A percentile compares a stretch with the other conserved stretches of the same genome.
Conservation (phyloP, 768 basidiomycete genomes). For the Hirschioporus abietinus region DNA sequence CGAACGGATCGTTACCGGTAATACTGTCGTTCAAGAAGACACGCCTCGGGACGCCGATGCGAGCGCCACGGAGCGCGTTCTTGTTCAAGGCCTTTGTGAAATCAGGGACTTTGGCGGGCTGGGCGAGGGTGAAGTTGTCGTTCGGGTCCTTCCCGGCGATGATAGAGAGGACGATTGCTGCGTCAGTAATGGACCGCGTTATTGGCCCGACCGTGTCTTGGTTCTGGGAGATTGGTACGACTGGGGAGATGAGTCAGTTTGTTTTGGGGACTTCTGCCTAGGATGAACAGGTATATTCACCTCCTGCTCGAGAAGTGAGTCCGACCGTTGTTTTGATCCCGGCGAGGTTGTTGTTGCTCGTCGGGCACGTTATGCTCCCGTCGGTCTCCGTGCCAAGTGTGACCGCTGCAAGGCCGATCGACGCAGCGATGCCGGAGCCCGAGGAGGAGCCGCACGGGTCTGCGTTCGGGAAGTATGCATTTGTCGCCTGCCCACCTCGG, state of each 20-base stretch:
- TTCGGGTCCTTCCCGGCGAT: constrained; percentile 52
- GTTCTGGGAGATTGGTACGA: constrained; percentile 50
- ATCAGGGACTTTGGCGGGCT: constrained; percentile 21
- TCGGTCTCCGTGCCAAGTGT: constrained; percentile 44
- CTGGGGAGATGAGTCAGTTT: constrained; percentile 21
- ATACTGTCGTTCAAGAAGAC: constrained; percentile 25
- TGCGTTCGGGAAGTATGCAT: constrained; percentile 44
- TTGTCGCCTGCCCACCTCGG: constrained; percentile 44
- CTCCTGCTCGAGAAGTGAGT: constrained; percentile 53
- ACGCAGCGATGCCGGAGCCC: constrained; percentile 50
- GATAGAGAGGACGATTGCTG: constrained; percentile 48
- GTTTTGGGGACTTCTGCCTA: not conserved
- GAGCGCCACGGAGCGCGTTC: constrained; percentile 31
- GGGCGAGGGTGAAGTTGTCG: constrained; percentile 49
- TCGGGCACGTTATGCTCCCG: constrained; percentile 51
- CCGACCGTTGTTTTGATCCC: constrained; percentile 61
- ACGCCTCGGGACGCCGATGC: constrained; percentile 48
- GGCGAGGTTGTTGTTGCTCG: constrained; percentile 46
- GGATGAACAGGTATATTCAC: constrained; percentile 22
- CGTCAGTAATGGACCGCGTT: constrained; percentile 47
- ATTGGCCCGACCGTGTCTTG: constrained; percentile 60
- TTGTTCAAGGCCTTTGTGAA: constrained; percentile 17
- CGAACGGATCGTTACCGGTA: constrained; percentile 29
- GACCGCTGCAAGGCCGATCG: constrained; percentile 46
- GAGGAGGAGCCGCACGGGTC: constrained; percentile 57